Evolutionary conservation across 805 yeast species (phyloP).

Genomic region (Brettanomyces custersianus): DNA sequence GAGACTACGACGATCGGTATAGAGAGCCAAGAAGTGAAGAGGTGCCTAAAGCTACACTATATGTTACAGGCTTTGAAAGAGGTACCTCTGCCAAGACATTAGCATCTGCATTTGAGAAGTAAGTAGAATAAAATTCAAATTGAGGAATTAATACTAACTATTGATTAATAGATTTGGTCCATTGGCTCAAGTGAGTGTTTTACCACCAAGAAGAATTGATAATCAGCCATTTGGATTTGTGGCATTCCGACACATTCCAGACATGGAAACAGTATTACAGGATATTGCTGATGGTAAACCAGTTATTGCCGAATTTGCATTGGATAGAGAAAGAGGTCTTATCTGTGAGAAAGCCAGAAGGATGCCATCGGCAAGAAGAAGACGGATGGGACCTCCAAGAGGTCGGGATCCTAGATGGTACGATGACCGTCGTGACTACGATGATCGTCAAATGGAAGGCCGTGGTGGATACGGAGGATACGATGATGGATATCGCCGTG

Average conservation of each 20-base stretch:
- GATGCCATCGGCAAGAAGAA: slow-evolving; percentile 31
- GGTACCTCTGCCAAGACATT: slow-evolving; percentile 47
- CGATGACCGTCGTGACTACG: slow-evolving; percentile 6
- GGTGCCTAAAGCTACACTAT: slow-evolving; percentile 17
- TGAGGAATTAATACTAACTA: not conserved
- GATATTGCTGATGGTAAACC: slow-evolving; percentile 28
- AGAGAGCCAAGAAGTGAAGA: slow-evolving; percentile 2
- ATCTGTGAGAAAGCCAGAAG: slow-evolving; percentile 49
- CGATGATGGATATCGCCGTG: slow-evolving; percentile 9
- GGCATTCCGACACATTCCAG: slow-evolving; percentile 42
- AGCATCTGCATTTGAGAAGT: slow-evolving; percentile 54
- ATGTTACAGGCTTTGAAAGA: slow-evolving; percentile 34
- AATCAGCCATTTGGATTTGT: slow-evolving; percentile 59
- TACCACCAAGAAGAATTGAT: slow-evolving; percentile 53
- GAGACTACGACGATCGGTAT: not conserved
- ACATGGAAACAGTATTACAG: slow-evolving; percentile 45
- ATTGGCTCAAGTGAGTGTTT: slow-evolving; percentile 49
- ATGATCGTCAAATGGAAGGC: slow-evolving; percentile 13
- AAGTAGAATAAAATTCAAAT: slow-evolving; percentile 24
- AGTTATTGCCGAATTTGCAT: slow-evolving; percentile 25
- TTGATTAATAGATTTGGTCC: slow-evolving; percentile 31
- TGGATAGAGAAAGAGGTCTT: slow-evolving; percentile 31
- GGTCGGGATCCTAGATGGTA: slow-evolving; percentile 12
- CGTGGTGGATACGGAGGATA: slow-evolving; percentile 1
- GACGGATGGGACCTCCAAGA: slow-evolving; percentile 2